phyloP scores from a whole-genome alignment of 176 grass and related monocot genomes.

The Cocos nucifera region DNA sequence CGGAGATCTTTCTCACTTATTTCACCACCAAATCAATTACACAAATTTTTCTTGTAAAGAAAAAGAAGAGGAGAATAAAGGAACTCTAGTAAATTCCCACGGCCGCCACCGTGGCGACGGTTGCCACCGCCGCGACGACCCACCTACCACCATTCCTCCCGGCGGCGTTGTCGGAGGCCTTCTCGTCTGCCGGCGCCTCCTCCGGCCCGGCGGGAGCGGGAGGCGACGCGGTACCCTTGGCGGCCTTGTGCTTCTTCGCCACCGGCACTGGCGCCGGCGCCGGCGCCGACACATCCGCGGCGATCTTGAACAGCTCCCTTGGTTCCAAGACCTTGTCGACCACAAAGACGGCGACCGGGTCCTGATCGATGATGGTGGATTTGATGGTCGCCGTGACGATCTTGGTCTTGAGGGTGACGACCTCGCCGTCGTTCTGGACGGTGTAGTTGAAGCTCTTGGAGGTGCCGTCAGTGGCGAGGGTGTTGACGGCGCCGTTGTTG shows the following conservation, averaged over 20 bases:
- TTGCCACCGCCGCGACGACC: too few species aligned
- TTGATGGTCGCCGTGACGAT: conserved; percentile 13
- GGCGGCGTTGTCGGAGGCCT: background rate
- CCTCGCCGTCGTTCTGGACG: conserved; percentile 4
- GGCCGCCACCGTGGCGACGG: too few species aligned
- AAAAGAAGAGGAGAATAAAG: too few species aligned
- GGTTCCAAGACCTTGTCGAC: conserved; percentile 15
- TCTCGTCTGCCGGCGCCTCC: background rate
- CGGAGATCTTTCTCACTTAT: too few species aligned
- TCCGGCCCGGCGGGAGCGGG: too few species aligned
- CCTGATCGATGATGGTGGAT: conserved; percentile 14
- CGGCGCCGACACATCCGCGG: background rate
- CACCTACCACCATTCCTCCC: background rate
- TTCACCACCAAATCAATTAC: too few species aligned
- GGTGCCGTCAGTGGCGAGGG: conserved; percentile 7
- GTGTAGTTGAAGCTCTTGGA: conserved; percentile 10
- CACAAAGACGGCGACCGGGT: conserved; percentile 8
- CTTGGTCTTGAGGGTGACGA: conserved; percentile 12
- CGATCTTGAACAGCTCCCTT: too few species aligned
- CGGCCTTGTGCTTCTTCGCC: too few species aligned
- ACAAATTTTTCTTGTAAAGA: too few species aligned
- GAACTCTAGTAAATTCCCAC: too few species aligned
- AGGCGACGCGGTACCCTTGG: too few species aligned
- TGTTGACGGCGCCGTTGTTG: conserved; percentile 5
- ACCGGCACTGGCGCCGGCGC: too few species aligned